phyloP scores from a whole-genome alignment of 2,329 filamentous ascomycete genomes.

The Sphaerostilbella broomeana region DNA sequence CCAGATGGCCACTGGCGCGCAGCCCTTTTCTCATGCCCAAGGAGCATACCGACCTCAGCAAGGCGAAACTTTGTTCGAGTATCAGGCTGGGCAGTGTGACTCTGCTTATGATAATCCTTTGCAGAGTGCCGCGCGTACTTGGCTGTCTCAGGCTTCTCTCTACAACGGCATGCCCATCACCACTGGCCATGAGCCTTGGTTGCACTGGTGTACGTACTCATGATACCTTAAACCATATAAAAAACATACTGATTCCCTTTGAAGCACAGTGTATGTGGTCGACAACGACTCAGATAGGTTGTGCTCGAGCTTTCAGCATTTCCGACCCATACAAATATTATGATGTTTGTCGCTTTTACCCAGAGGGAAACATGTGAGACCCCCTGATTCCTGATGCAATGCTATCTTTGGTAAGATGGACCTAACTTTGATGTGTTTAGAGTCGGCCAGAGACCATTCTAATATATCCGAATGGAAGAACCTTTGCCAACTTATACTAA shows the following conservation, averaged over 20 bases:
- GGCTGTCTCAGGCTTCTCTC: slow-evolving; percentile 26
- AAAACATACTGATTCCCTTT: neutral
- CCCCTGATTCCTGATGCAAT: neutral
- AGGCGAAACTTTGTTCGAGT: slow-evolving; percentile 29
- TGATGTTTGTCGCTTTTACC: slow-evolving; percentile 29
- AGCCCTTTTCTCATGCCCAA: slow-evolving; percentile 27
- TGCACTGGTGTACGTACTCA: slow-evolving; percentile 29
- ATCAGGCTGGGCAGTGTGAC: slow-evolving; percentile 25
- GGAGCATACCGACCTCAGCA: slow-evolving; percentile 26
- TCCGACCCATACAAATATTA: slow-evolving; percentile 28
- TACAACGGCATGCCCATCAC: slow-evolving; percentile 26
- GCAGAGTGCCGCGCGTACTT: slow-evolving; percentile 24
- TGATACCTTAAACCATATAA: neutral
- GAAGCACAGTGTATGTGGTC: slow-evolving; percentile 33
- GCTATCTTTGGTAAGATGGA: neutral
- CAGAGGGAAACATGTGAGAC: slow-evolving; percentile 31
- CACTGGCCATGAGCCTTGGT: slow-evolving; percentile 28
- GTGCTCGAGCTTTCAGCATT: slow-evolving; percentile 26
- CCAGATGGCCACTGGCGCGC: slow-evolving; percentile 25
- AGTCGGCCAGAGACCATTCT: slow-evolving; percentile 25
- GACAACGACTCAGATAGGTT: slow-evolving; percentile 27
- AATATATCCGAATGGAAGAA: too few relatives aligned
- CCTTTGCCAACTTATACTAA: too few relatives aligned
- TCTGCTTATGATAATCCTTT: slow-evolving; percentile 24
- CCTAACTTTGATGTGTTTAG: slow-evolving; percentile 12